Conservation (phyloP, 106 monocot genomes). For the Posidonia australis region DNA sequence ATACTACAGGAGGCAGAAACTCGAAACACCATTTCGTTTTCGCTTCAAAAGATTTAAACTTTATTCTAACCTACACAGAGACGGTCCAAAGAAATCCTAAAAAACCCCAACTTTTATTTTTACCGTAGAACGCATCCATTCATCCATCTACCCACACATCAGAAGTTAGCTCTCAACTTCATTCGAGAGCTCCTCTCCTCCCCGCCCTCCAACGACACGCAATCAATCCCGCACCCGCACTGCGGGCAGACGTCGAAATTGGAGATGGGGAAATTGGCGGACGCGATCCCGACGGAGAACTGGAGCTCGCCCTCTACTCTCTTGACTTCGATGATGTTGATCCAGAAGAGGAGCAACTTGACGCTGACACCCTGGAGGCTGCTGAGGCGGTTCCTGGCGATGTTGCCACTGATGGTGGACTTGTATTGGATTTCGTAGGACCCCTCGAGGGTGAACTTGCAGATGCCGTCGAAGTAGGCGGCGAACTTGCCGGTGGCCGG, state of each 20-base stretch:
- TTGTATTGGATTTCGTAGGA: slow-evolving; percentile 19
- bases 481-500: slow-evolving; percentile 33
- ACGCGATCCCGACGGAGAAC: slow-evolving; percentile 19
- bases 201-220: not conserved
- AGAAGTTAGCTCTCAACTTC: not conserved
- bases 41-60: no score
- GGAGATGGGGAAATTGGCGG: slow-evolving; percentile 4
- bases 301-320: slow-evolving; percentile 12
- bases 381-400: slow-evolving; percentile 8
- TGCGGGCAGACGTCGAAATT: slow-evolving; percentile 14
- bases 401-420: slow-evolving; percentile 13
- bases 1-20: no score
- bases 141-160: no score
- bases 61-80: no score
- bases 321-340: slow-evolving; percentile 17
- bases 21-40: no score
- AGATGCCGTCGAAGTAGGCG: slow-evolving; percentile 31
- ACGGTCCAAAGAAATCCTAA: no score
- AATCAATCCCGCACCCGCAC: slow-evolving; percentile 19
- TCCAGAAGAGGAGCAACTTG: slow-evolving; percentile 16
- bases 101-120: no score
- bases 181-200: not conserved
- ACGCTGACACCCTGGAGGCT: slow-evolving; percentile 22
- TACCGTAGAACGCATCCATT: no score
- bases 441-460: slow-evolving; percentile 16